These are phyloP conservation scores for Tolypocladium inflatum DNA, from an alignment of 2,329 filamentous ascomycete genomes.

Conservation along the genomic window DNA sequence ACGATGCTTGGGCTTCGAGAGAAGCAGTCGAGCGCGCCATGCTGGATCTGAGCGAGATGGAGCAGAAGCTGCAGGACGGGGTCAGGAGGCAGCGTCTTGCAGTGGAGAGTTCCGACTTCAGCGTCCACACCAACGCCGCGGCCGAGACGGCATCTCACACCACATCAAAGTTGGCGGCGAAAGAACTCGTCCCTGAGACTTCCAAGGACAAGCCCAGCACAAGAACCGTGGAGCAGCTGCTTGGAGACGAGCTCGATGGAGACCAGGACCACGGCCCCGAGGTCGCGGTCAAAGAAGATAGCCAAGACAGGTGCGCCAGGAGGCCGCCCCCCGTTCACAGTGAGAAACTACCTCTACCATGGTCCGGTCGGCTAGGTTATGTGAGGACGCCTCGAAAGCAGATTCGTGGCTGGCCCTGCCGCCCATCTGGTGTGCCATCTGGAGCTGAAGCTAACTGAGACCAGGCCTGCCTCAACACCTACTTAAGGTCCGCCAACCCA, in stretches of 20 bases:
- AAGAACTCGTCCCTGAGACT: not conserved
- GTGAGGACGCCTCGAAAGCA: constrained; percentile 36
- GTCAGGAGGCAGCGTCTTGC: constrained; percentile 36
- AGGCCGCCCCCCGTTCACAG: constrained; percentile 75
- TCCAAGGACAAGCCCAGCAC: not conserved
- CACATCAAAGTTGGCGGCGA: not conserved
- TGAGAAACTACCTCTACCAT: constrained; percentile 73
- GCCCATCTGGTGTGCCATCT: not conserved
- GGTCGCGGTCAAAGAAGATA: constrained; percentile 12
- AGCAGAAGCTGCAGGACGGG: constrained; percentile 31
- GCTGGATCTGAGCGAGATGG: constrained; percentile 39
- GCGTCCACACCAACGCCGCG: not conserved
- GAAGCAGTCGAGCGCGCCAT: constrained; percentile 29
- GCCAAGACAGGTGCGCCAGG: constrained; percentile 25
- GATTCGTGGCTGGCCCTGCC: not conserved
- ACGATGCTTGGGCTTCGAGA: not conserved
- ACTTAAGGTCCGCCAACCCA: constrained; percentile 70
- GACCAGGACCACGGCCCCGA: constrained; percentile 8
- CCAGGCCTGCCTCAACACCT: constrained; percentile 84
- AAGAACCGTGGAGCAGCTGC: not conserved
- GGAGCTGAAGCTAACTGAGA: constrained; percentile 3
- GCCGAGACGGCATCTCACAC: not conserved
- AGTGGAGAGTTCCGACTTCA: constrained; percentile 30
- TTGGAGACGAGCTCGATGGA: not conserved
- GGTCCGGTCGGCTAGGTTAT: constrained; percentile 85